A percentile compares a stretch with the other conserved stretches of the same genome.
phyloP scores from a whole-genome alignment of 495 filamentous ascomycete species.

The Talaromyces thailandensis region DNA sequence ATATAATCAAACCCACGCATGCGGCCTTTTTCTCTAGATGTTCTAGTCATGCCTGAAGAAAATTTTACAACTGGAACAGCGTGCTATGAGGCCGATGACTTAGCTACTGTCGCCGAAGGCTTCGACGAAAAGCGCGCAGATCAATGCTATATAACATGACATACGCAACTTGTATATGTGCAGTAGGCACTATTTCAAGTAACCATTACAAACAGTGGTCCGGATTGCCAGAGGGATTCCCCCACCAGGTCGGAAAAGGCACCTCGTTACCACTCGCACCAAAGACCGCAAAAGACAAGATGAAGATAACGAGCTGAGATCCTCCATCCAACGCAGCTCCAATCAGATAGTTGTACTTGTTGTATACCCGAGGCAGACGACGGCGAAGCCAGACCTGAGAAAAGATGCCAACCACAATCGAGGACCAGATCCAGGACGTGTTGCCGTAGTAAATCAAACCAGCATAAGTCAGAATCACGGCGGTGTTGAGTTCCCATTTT shows the following conservation, averaged over 20 bases:
- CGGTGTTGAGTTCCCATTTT: slow-evolving; percentile 15
- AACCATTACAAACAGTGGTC: background rate
- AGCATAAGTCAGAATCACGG: slow-evolving; percentile 26
- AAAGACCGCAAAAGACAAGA: slow-evolving; percentile 42
- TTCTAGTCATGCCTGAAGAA: too few relatives aligned
- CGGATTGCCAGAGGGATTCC: background rate
- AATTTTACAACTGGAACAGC: too few relatives aligned
- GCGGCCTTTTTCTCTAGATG: too few relatives aligned
- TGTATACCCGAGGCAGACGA: slow-evolving; percentile 31
- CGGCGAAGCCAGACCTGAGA: slow-evolving; percentile 37
- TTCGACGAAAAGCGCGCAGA: too few relatives aligned
- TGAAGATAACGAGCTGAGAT: slow-evolving; percentile 35
- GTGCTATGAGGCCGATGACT: too few relatives aligned
- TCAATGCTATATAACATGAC: too few relatives aligned
- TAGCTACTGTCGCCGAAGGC: too few relatives aligned
- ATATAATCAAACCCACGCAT: background rate
- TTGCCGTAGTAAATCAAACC: slow-evolving; percentile 26
- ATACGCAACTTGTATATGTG: too few relatives aligned
- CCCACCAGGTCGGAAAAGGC: slow-evolving; percentile 1
- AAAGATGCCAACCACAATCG: slow-evolving; percentile 29
- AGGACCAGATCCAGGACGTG: slow-evolving; percentile 20
- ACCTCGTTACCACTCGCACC: slow-evolving; percentile 20
- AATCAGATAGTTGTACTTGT: slow-evolving; percentile 45
- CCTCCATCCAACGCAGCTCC: slow-evolving; percentile 43
- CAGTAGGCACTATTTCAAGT: too few relatives aligned